A percentile compares a stretch with the other conserved stretches of the same genome.
These are phyloP conservation scores for Bacidia rubella DNA, from an alignment of 495 filamentous ascomycete genomes.

Conservation along the genomic window DNA sequence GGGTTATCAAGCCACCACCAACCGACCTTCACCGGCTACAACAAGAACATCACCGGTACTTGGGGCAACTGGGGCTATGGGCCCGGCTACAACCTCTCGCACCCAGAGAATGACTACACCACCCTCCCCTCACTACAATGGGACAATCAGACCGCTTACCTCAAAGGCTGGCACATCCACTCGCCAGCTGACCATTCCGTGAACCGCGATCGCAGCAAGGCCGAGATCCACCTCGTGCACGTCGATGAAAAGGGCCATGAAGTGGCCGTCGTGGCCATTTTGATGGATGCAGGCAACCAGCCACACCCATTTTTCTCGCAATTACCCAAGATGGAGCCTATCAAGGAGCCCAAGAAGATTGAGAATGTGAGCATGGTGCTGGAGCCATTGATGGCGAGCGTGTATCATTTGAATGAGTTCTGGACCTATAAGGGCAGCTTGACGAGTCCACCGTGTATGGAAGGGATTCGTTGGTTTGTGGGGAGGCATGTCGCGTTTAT, in stretches of 20 bases:
- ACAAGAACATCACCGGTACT: conserved; percentile 9
- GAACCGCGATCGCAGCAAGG: conserved; percentile 17
- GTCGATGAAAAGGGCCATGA: conserved; percentile 16
- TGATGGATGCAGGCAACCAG: conserved; percentile 19
- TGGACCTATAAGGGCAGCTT: too few relatives aligned
- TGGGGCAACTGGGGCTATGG: conserved; percentile 25
- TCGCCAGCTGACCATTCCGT: conserved; percentile 23
- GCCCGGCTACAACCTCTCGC: conserved; percentile 18
- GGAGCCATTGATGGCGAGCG: too few relatives aligned
- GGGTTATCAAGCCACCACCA: conserved; percentile 19
- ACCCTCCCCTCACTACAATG: conserved; percentile 13
- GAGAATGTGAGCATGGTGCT: too few relatives aligned
- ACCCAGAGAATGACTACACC: conserved; percentile 10
- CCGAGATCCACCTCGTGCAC: conserved; percentile 24
- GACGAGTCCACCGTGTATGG: too few relatives aligned
- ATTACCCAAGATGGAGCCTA: too few relatives aligned
- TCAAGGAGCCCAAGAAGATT: too few relatives aligned
- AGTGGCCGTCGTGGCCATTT: conserved; percentile 21
- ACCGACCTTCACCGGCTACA: conserved; percentile 13
- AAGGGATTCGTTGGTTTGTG: too few relatives aligned
- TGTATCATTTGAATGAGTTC: too few relatives aligned
- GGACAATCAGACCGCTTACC: conserved; percentile 21
- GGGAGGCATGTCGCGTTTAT: too few relatives aligned
- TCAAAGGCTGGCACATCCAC: conserved; percentile 25
- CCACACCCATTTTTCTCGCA: conserved; percentile 19